Evolutionary conservation across 225 moss, liverwort and hornwort genomes (phyloP), one percentile per base, ranked within the genome.

Genomic region (Pseudoscleropodium purum): DNA sequence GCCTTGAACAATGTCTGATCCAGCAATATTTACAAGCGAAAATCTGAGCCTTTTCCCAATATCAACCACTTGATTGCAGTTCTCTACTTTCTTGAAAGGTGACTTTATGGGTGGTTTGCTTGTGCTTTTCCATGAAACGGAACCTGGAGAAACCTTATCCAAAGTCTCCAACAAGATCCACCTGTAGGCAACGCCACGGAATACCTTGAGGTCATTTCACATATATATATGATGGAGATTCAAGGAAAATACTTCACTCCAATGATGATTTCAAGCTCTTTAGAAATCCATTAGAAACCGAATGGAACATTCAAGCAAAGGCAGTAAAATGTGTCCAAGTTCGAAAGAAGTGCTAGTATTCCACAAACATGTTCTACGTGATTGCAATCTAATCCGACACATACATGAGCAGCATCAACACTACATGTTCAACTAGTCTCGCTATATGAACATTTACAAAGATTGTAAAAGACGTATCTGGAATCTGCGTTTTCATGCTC

Each of bases 51-150:
- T 91, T 90, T 95, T 97, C 87, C 99, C 96, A 72, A 99, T 97
- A 61, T 95, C 92, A 84, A 99, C 95, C 76, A 96, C 97, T 94
- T 99, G 99, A 83, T 99, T 99, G 94, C 99, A 99, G 89, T 99
- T 99, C 90, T 99, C 99, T 85, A 99, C 95, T 95, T 95, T 97
- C 91, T 99, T 99, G 86, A 99, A 99, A 54, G 97, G 97, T 84
- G 93, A 96, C 91, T 96, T 95, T 87, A 99, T 91, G 16, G 99
- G 99, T 74, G 99, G 99, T 89, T 91, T 95, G 86, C 94, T 99
- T 76, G 97, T 97, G 88, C 82, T 89, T 91, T 93, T 99, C 99
- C 99, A 99, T 62, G 94, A 93, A 67, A 99, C 99, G 54, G 90
- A 92, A 88, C 99, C 99, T 51, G 97, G 95, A 49, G 94, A 90